Base-by-base conservation (phyloP, 148 eudicot species). In the Vaccinium vitisidaea region DNA sequence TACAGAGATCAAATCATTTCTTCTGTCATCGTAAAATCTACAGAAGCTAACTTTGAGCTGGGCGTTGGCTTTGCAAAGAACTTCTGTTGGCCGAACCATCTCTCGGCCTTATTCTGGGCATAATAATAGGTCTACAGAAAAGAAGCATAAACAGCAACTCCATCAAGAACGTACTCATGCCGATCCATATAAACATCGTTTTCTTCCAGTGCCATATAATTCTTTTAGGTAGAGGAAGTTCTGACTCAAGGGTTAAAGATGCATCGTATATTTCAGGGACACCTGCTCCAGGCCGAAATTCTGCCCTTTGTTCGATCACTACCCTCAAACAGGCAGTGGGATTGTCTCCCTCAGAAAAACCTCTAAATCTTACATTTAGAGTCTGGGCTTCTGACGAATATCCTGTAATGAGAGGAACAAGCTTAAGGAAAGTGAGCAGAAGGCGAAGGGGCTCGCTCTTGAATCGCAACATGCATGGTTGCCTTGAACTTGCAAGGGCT, bases 231-330 rank as follows among this genome's bases (percentile, higher is more conserved):
- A 97, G 89, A 3, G 99, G 98, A 84, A 93, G 98, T 85, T 94
- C 88, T 0, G 99, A 95, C 80, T 94, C 92, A 0, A 97, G 88
- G 43, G 85, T 86, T 82, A 97, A 55, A 80, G 84, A 90, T 27
- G 96, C 97, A 70, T 87, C 89, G 76, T 97, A 97, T 84, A 97
- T 87, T 89, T 97, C 95, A 48, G 99, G 99, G 58, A 94, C 87
- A 67, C 99, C 99, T 27, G 89, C 96, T 48, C 90, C 92, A 4
- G 90, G 84, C 5, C 81, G 86, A 59, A 88, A 97, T 84, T 95
- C 95, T 78, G 98, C 99, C 84, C 98, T 90, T 84, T 89, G 96
- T 80, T 95, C 99, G 14, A 95, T 90, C 6, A 84, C 85, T 61
- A 97, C 92, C 87, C 88, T 91, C 83, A 95, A 58, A 90, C 92